Evolutionary conservation across 306 rosid species (phyloP), one percentile per base, ranked within the genome.

Genomic region (Cyamopsis tetragonoloba): DNA sequence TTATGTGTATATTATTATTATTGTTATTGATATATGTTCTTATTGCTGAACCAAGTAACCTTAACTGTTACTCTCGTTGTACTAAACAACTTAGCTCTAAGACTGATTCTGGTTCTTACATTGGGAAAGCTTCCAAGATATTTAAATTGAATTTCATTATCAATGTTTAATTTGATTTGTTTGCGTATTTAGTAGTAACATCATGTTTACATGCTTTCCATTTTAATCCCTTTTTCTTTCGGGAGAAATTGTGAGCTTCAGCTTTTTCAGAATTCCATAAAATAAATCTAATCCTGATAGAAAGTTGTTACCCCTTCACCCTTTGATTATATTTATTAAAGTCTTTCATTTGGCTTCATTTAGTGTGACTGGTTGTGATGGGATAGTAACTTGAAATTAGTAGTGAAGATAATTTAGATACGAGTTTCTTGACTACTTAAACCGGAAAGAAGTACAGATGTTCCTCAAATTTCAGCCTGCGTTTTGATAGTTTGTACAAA

Each of bases 331-430:
- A 24, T 42, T 43, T 9, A 43, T 18, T 47, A 32, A 23, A 61
- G 54, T 34, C 20, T 44, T 44, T 42, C 48, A 27, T 62, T 26
- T 62, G 46, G 39, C 30, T 51, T 68, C 31, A 15, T 58, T 41
- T 51, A 51, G 75, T 34, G 59, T 69, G 48, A 26, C 51, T 61
- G 31, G 54, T n/a, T 39, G 17, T 54, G 34, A 66, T 69, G 31
- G 35, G 65, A 19, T 39, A 53, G 20, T 39, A 63, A 23, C 7
- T 11, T 15, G 12, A 14, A 43, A 31, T 37, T 24, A 76, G 32
- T 28, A 54, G 62, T 44, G 42, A 41, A 62, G 26, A 46, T 24
- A 39, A 46, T 44, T 46, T 15, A 10, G 39, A 14, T 53, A 4
- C 47, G 31, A 24, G 6, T 39, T 75, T 47, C 3, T 23, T 26